A percentile compares a stretch with the other conserved stretches of the same genome.
Evolutionary conservation across 2,329 filamentous ascomycete genomes (phyloP).

Genomic region (Fusarium sacchari): DNA sequence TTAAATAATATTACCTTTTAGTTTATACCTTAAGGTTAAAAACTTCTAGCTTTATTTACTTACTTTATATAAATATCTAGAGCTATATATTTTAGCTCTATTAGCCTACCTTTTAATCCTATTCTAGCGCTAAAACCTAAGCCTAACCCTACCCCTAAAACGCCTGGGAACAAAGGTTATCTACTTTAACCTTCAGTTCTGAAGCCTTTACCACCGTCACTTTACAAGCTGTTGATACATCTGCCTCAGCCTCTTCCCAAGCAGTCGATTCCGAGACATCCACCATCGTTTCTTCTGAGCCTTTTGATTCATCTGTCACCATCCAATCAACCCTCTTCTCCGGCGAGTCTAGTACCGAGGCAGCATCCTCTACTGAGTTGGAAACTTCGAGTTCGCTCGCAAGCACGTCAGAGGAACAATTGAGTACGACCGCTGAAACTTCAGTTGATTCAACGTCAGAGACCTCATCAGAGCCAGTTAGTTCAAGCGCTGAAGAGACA

Average conservation of each 20-base stretch:
- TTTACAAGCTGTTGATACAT: background rate
- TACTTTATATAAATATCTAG: too few species aligned
- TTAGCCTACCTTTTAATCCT: too few species aligned
- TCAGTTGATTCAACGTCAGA: background rate
- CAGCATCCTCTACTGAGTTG: background rate
- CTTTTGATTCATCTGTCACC: fast-evolving
- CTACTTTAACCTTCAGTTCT: background rate
- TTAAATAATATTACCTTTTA: too few species aligned
- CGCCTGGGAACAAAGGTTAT: too few species aligned
- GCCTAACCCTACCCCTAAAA: too few species aligned
- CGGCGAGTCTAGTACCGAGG: background rate
- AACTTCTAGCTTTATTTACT: too few species aligned
- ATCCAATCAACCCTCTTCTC: background rate
- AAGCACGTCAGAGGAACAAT: background rate
- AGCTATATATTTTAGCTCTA: too few species aligned
- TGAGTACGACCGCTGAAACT: background rate
- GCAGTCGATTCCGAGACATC: too few species aligned
- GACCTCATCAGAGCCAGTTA: background rate
- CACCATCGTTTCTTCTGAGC: background rate
- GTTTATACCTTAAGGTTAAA: too few species aligned
- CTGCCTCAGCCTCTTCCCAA: background rate
- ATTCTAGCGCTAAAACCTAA: too few species aligned
- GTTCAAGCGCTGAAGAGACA: background rate
- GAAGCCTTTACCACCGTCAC: background rate
- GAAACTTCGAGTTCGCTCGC: background rate